A percentile compares a stretch with the other conserved stretches of the same genome.
Conservation (phyloP, 352 stramenopile genomes). For the Elongisporangium anandrum region DNA sequence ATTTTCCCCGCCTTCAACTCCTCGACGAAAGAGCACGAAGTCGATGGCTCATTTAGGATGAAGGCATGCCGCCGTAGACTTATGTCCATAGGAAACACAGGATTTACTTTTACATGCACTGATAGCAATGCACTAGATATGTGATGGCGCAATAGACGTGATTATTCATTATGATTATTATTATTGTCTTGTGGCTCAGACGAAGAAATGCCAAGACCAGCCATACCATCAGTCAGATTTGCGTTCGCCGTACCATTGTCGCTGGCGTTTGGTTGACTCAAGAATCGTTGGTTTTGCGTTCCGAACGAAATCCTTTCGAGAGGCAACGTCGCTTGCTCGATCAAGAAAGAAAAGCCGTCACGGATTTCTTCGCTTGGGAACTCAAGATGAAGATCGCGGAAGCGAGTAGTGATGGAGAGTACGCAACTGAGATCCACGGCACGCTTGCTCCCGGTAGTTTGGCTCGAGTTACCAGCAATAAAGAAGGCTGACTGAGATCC, state of each 20-base stretch:
- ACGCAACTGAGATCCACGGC: conserved; percentile 48
- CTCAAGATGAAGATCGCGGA: conserved; percentile 66
- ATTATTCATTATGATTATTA: conserved; percentile 11
- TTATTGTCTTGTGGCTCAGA: conserved; percentile 2
- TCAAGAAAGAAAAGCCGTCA: conserved; percentile 63
- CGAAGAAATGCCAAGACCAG: neutral
- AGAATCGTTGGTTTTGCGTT: conserved; percentile 5
- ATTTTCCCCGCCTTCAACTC: conserved; percentile 14
- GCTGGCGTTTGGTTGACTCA: conserved; percentile 3
- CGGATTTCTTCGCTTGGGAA: conserved; percentile 60
- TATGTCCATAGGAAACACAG: too few relatives aligned
- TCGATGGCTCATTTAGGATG: conserved; percentile 7
- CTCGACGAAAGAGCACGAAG: conserved; percentile 23
- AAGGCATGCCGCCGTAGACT: neutral
- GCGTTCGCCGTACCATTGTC: neutral
- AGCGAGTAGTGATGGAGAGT: conserved; percentile 56
- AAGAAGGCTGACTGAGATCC: conserved; percentile 60
- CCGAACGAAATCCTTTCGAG: conserved; percentile 13
- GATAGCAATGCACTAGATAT: neutral
- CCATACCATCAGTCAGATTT: neutral
- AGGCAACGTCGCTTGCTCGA: conserved; percentile 60
- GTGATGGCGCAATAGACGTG: neutral
- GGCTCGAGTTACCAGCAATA: conserved; percentile 31
- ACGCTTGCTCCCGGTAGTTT: conserved; percentile 41
- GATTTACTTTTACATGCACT: conserved; percentile 1